Percentiles rank a stretch among this genome's conserved stretches.
phyloP scores from a whole-genome alignment of 225 moss, liverwort and hornwort genomes.

The Pseudisothecium myosuroides region DNA sequence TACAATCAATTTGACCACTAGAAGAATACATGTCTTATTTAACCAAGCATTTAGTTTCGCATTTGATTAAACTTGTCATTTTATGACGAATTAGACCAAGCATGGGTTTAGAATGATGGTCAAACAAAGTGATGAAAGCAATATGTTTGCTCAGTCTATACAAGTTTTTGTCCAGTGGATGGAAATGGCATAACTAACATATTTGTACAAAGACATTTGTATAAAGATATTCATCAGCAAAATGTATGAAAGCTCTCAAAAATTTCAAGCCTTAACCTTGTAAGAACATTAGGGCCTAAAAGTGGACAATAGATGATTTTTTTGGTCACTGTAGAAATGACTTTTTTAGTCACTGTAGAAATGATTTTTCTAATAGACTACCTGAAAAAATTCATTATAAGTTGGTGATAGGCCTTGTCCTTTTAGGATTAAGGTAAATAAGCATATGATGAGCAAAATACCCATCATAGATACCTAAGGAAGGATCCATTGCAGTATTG shows the following conservation, averaged over 20 bases:
- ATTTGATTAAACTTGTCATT: neutral
- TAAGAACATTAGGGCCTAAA: neutral
- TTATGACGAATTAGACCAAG: neutral
- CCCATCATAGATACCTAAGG: no score
- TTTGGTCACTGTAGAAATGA: rapidly evolving
- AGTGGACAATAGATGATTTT: neutral
- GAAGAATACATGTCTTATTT: neutral
- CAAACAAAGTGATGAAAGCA: no score
- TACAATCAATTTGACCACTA: neutral
- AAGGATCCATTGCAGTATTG: no score
- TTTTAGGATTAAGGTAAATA: no score
- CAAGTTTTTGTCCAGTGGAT: neutral
- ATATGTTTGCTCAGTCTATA: neutral
- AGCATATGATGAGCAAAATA: no score
- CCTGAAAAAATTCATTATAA: no score
- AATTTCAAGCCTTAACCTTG: neutral
- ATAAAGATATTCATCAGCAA: neutral
- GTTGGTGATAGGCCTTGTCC: no score
- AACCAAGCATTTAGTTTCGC: no score
- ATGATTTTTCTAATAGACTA: no score
- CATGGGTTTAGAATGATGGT: no score
- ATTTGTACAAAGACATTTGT: neutral
- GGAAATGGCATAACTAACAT: neutral
- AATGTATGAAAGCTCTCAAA: no score
- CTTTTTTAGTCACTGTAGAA: no score